These are phyloP conservation scores for Gossypium rotundifolium DNA, from an alignment of 345 rosid species.

Conservation along the genomic window DNA sequence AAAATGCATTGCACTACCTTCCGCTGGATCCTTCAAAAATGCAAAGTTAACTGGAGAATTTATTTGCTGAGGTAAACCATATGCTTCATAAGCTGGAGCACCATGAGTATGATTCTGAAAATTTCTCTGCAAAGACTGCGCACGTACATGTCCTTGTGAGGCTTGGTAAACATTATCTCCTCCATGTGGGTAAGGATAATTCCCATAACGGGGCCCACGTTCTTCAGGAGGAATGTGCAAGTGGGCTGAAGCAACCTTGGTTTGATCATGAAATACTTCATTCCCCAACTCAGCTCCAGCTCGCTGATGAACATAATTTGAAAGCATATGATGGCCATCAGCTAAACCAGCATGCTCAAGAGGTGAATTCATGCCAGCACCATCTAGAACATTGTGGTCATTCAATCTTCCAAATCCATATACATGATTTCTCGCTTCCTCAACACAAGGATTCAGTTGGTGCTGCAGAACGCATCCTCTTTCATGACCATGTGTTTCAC, in stretches of 20 bases:
- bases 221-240: constrained; percentile 51
- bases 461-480: constrained; percentile 73
- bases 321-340: constrained; percentile 42
- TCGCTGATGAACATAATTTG: constrained; percentile 41
- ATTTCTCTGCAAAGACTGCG: constrained; percentile 59
- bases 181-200: constrained; percentile 45
- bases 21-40: constrained; percentile 40
- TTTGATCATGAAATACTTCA: constrained; percentile 60
- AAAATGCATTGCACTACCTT: constrained; percentile 42
- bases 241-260: constrained; percentile 35
- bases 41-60: constrained; percentile 49
- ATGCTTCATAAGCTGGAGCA: constrained; percentile 41
- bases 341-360: constrained; percentile 42
- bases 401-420: constrained; percentile 61
- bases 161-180: constrained; percentile 43
- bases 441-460: constrained; percentile 51
- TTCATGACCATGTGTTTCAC: constrained; percentile 53
- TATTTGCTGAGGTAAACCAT: constrained; percentile 33
- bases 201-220: constrained; percentile 43
- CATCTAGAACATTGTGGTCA: constrained; percentile 54
- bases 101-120: constrained; percentile 46
- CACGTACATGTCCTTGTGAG: constrained; percentile 36
- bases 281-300: constrained; percentile 51
- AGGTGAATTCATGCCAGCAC: constrained; percentile 53
- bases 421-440: constrained; percentile 54